phyloP scores from a whole-genome alignment of 2,329 filamentous ascomycete species.

The Cladosporium sp. region DNA sequence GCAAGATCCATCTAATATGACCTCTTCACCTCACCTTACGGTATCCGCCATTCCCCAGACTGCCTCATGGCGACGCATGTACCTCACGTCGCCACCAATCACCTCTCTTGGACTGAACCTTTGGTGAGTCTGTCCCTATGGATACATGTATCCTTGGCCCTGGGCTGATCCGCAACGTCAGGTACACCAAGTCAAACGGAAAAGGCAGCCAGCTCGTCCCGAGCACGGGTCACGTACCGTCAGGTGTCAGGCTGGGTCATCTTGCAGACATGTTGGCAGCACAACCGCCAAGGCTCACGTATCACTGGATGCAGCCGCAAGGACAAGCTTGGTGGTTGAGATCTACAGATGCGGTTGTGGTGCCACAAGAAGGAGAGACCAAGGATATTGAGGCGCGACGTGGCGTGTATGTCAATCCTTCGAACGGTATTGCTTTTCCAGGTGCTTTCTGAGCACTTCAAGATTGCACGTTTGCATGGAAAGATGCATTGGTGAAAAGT shows the following conservation, averaged over 20 bases:
- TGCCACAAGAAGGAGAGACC: background rate
- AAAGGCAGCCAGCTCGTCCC: slow-evolving; percentile 4
- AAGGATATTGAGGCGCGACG: background rate
- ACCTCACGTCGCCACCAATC: slow-evolving; percentile 10
- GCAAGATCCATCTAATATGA: slow-evolving; percentile 12
- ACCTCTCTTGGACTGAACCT: background rate
- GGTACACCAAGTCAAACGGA: slow-evolving; percentile 4
- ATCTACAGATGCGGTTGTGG: slow-evolving; percentile 4
- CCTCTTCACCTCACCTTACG: background rate
- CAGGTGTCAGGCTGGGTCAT: slow-evolving; percentile 12
- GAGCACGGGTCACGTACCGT: slow-evolving; percentile 6
- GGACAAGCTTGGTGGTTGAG: slow-evolving; percentile 7
- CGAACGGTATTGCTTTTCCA: background rate
- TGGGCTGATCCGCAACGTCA: background rate
- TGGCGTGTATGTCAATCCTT: slow-evolving; percentile 1
- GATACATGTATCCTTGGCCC: too few relatives aligned
- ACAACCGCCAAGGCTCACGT: background rate
- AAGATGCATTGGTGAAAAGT: too few relatives aligned
- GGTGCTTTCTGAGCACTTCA: background rate
- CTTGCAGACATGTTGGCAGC: slow-evolving; percentile 10
- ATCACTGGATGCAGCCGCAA: slow-evolving; percentile 12
- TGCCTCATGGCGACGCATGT: slow-evolving; percentile 14
- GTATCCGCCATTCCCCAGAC: background rate
- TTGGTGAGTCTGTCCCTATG: slow-evolving; percentile 4
- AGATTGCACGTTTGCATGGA: too few relatives aligned